A percentile compares a stretch with the other conserved stretches of the same genome.
Conservation (phyloP, 257 asterid genomes). For the Verbena officinalis region DNA sequence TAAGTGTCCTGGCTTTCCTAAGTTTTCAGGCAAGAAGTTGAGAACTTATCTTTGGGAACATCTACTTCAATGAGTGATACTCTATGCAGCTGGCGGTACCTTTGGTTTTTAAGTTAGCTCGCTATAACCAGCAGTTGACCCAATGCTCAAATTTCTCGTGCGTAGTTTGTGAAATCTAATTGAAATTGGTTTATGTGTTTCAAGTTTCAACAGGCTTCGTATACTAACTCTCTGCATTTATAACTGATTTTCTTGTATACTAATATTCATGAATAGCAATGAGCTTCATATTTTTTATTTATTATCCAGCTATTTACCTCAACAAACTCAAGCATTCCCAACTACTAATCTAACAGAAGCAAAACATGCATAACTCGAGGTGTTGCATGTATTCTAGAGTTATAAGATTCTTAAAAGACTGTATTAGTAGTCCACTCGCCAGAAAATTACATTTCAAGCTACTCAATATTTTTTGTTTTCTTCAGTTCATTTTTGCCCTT, state of each 20-base stretch:
- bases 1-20: no score
- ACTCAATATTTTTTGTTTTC: background rate
- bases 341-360: conserved; percentile 7
- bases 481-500: conserved; percentile 8
- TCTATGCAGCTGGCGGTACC: background rate
- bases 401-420: background rate
- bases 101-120: conserved; percentile 5
- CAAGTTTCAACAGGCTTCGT: background rate
- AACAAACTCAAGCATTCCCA: no score
- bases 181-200: background rate
- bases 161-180: background rate
- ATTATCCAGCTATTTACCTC: background rate
- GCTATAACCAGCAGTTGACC: background rate
- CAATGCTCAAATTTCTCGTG: no score
- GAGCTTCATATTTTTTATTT: background rate
- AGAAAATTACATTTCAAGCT: background rate
- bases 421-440: background rate
- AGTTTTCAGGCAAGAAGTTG: background rate
- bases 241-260: conserved; percentile 10
- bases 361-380: conserved; percentile 8
- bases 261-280: background rate
- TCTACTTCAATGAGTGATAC: background rate
- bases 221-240: background rate
- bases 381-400: conserved; percentile 7
- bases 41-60: background rate